Percentiles rank a stretch among this genome's conserved stretches.
These are phyloP conservation scores for Xylaria sp. DNA, from an alignment of 2,329 filamentous ascomycete species.

Conservation along the genomic window DNA sequence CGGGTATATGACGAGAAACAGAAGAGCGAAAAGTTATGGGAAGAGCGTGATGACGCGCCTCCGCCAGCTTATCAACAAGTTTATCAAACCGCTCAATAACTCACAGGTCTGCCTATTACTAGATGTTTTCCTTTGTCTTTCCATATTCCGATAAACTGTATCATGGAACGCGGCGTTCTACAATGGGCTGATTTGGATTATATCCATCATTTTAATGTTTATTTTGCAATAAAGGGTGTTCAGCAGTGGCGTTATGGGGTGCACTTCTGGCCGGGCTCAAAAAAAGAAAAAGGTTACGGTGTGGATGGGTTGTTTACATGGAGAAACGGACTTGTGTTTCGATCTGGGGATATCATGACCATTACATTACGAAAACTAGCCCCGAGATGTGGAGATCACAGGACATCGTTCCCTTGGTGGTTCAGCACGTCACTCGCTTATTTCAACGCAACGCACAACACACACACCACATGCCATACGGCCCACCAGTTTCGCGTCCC, in stretches of 20 bases:
- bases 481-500: slow-evolving; percentile 27
- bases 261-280: slow-evolving; percentile 23
- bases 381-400: slow-evolving; percentile 16
- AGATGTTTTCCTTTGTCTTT: slow-evolving; percentile 31
- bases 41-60: slow-evolving; percentile 66
- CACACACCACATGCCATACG: slow-evolving; percentile 15
- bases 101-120: slow-evolving; percentile 21
- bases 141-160: slow-evolving; percentile 25
- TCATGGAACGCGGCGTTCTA: slow-evolving; percentile 37
- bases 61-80: slow-evolving; percentile 73
- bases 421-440: slow-evolving; percentile 28
- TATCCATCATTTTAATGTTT: slow-evolving; percentile 37
- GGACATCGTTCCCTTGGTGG: slow-evolving; percentile 15
- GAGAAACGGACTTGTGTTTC: slow-evolving; percentile 23
- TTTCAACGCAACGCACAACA: slow-evolving; percentile 7
- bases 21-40: slow-evolving; percentile 63
- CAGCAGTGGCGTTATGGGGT: slow-evolving; percentile 39
- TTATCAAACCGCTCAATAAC: slow-evolving; percentile 65
- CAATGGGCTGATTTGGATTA: slow-evolving; percentile 25
- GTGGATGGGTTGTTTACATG: slow-evolving; percentile 18
- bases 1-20: slow-evolving; percentile 89
- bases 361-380: slow-evolving; percentile 5
- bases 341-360: slow-evolving; percentile 22
- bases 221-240: slow-evolving; percentile 30
- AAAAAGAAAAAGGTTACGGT: slow-evolving; percentile 24